Evolutionary conservation across 2,329 filamentous ascomycete genomes (phyloP).

Genomic region (Ophiostoma ulmi): DNA sequence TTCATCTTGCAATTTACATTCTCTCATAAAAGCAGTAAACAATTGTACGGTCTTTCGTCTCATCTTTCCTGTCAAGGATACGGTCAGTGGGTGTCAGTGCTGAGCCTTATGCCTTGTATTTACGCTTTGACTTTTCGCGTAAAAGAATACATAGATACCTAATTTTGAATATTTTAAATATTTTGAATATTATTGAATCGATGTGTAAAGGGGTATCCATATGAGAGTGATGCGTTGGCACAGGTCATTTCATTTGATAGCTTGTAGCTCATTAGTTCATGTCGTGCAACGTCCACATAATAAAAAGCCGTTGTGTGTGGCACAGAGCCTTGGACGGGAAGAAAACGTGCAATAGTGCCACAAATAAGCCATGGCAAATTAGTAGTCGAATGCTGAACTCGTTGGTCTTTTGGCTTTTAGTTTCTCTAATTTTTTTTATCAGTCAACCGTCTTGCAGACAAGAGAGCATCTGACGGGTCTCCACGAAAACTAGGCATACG

Average conservation of each 20-base stretch:
- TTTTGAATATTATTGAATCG: not conserved
- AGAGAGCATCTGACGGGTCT: too few relatives aligned
- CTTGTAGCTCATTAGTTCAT: not conserved
- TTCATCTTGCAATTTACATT: too few relatives aligned
- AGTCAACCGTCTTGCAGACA: too few relatives aligned
- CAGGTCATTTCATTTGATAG: not conserved
- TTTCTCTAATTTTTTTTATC: too few relatives aligned
- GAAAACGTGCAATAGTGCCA: constrained; percentile 1
- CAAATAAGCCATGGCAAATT: not conserved
- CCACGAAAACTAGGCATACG: too few relatives aligned
- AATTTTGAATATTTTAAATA: too few relatives aligned
- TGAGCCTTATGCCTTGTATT: not conserved
- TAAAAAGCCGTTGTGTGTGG: constrained; percentile 10
- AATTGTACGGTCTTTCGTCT: not conserved
- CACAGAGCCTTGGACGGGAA: constrained; percentile 6
- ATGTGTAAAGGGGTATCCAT: too few relatives aligned
- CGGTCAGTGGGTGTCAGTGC: not conserved
- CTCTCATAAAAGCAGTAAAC: not conserved
- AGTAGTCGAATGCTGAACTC: too few relatives aligned
- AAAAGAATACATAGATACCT: not conserved
- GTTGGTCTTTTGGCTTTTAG: too few relatives aligned
- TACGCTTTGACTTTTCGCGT: constrained; percentile 6
- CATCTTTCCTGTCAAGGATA: not conserved
- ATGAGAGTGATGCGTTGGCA: not conserved
- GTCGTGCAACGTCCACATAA: not conserved